Base-by-base conservation (phyloP, 202 grass and related monocot genomes). In the Setaria viridis region DNA sequence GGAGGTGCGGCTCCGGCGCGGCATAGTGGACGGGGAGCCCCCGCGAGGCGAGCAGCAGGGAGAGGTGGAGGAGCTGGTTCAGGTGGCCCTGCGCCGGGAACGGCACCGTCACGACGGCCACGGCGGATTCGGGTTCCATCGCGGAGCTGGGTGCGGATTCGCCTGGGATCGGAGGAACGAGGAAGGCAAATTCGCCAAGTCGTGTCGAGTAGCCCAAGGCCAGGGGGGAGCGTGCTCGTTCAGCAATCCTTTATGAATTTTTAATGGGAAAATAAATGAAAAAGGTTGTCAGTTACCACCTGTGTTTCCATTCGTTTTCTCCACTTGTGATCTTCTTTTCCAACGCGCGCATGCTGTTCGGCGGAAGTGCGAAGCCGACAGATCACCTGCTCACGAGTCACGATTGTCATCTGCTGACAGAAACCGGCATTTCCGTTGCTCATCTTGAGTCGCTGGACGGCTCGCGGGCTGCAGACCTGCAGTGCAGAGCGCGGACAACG, bases 61-160 rank as follows among this genome's bases (percentile, higher is more conserved):
- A 94, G 19, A 98, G 83, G 88, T 95, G 93, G n/a, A 98, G 87
- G 0, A 94, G 79, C 87, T 95, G 93, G 88, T 95, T 95, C 55
- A 98, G 93, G 80, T 98, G 93, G 33, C 91, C 96, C 76, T 95
- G 91, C 48, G 88, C 88, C 2, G 96, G 96, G 74, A 90, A 92
- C 2, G 90, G 93, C 55, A 99, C 91, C 75, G 91, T 83, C 1
- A 94, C 92, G 3, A 97, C 59, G 74, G 80, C 87, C 3, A 94
- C 90, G 72, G 7, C 30, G 72, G 72, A 11, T 19, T 35, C 48
- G 46, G 30, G 9, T 1, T 72, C 86, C 86, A 73, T 79, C 19
- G 74, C 67, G 29, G 74, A 6, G 43, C 8, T 46, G 54, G 11
- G 4, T 0, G 58, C 2, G 17, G 62, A 4, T 25, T 14, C 12